A percentile compares a stretch with the other conserved stretches of the same genome.
These are phyloP conservation scores for Aristolochia contorta DNA, from an alignment of 164 flowering plant genomes.

Conservation along the genomic window DNA sequence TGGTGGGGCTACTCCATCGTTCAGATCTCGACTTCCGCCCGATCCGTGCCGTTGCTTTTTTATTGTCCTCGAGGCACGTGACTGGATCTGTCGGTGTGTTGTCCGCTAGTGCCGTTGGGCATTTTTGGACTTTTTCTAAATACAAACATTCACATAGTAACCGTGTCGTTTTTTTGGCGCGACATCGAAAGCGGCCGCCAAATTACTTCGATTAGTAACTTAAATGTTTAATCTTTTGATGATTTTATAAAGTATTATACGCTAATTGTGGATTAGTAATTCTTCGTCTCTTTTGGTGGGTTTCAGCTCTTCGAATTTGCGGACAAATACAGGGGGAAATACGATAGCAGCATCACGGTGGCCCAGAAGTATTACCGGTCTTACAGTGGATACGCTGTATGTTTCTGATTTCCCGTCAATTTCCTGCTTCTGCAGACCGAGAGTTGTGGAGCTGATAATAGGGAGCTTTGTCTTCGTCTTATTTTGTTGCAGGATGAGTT, in stretches of 20 bases:
- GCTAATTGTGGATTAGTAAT: background rate
- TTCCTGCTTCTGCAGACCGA: background rate
- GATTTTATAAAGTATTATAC: background rate
- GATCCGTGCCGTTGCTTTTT: constrained; percentile 6
- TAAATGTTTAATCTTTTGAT: background rate
- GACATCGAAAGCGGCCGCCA: no score
- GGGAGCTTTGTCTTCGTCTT: background rate
- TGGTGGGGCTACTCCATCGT: background rate
- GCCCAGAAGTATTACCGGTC: constrained; percentile 88
- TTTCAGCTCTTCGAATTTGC: constrained; percentile 71
- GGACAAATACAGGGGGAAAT: constrained; percentile 91
- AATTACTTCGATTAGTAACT: no score
- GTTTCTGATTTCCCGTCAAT: constrained; percentile 4
- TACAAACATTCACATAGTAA: no score
- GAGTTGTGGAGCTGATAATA: background rate
- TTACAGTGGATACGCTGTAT: constrained; percentile 80
- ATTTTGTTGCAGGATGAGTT: constrained; percentile 67
- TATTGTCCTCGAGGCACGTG: background rate
- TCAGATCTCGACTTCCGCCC: background rate
- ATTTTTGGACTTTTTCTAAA: no score
- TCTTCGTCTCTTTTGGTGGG: background rate
- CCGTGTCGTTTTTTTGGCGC: no score
- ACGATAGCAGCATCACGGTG: constrained; percentile 77
- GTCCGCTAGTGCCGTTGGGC: background rate
- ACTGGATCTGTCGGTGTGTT: constrained; percentile 2